Percentiles rank a stretch among this genome's conserved stretches.
These are phyloP conservation scores for Flaveria ramosissima DNA, from an alignment of 129 eudicot genomes.

Conservation along the genomic window DNA sequence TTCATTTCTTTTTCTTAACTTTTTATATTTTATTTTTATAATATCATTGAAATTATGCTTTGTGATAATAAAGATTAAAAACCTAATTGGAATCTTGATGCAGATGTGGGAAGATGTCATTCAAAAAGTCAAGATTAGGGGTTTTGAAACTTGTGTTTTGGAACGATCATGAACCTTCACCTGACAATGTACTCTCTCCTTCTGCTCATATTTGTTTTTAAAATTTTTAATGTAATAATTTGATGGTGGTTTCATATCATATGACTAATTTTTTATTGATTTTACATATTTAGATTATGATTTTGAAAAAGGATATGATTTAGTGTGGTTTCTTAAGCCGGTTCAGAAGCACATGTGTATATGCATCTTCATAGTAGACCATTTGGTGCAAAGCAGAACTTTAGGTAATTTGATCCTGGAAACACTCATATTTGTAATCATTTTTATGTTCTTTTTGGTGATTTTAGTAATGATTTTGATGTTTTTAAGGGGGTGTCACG, in stretches of 20 bases:
- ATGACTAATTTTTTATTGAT: neutral
- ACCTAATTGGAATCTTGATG: constrained; percentile 29
- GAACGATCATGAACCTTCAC: constrained; percentile 90
- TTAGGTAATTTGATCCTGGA: constrained; percentile 53
- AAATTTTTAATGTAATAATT: neutral
- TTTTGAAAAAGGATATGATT: constrained; percentile 81
- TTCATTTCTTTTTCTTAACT: neutral
- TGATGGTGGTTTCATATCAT: neutral
- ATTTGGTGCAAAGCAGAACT: constrained; percentile 96
- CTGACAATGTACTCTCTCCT: constrained; percentile 59
- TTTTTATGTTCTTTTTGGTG: neutral
- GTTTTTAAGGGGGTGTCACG: constrained; percentile 73
- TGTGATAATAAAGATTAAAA: neutral
- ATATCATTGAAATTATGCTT: neutral
- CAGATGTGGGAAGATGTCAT: constrained; percentile 96
- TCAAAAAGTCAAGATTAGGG: constrained; percentile 86
- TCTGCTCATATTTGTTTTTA: neutral
- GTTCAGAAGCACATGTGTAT: constrained; percentile 78
- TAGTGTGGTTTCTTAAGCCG: constrained; percentile 70
- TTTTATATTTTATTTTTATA: no score
- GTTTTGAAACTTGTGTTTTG: constrained; percentile 86
- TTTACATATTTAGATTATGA: constrained; percentile 50
- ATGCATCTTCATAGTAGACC: constrained; percentile 87
- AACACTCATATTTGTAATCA: neutral
- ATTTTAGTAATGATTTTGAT: neutral